These are phyloP conservation scores for Rhodosporidiobolus odoratus DNA, from an alignment of 768 basidiomycete genomes.

Conservation along the genomic window DNA sequence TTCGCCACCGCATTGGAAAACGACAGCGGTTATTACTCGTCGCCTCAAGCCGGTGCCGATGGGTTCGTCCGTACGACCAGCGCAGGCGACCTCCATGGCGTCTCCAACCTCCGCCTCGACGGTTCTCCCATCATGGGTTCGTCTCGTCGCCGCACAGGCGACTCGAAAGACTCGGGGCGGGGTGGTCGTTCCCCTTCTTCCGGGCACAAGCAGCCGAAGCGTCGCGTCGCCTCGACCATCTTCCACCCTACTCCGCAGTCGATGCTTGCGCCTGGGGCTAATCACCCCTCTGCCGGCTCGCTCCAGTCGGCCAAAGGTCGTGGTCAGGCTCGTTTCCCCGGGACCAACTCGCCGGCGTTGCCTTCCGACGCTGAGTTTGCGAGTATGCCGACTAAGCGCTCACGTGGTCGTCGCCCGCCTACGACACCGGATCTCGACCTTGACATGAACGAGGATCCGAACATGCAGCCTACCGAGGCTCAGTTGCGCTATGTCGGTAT, in stretches of 20 bases:
- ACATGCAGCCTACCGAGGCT: constrained; percentile 12
- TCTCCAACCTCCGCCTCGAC: constrained; percentile 13
- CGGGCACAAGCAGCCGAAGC: not conserved
- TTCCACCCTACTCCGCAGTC: constrained; percentile 33
- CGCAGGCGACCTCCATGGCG: constrained; percentile 7
- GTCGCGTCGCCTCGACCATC: not conserved
- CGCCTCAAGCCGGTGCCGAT: no score
- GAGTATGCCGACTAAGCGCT: constrained; percentile 33
- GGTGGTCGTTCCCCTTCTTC: not conserved
- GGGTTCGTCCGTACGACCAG: not conserved
- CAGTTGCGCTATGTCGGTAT: constrained; percentile 30
- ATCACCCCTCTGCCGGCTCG: not conserved
- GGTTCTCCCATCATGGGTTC: not conserved
- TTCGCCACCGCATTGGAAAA: no score
- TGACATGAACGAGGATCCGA: constrained; percentile 7
- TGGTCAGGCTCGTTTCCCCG: not conserved
- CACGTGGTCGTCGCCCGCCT: constrained; percentile 35
- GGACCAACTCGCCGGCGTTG: constrained; percentile 9
- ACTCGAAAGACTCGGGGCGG: no score
- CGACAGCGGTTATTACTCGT: not conserved
- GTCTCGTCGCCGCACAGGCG: not conserved
- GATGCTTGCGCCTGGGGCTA: constrained; percentile 27
- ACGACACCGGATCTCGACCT: constrained; percentile 16
- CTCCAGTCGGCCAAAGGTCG: not conserved
- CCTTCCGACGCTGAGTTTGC: constrained; percentile 17